Base-by-base conservation (phyloP, 2,329 filamentous ascomycete species). In the Botrytis porri region DNA sequence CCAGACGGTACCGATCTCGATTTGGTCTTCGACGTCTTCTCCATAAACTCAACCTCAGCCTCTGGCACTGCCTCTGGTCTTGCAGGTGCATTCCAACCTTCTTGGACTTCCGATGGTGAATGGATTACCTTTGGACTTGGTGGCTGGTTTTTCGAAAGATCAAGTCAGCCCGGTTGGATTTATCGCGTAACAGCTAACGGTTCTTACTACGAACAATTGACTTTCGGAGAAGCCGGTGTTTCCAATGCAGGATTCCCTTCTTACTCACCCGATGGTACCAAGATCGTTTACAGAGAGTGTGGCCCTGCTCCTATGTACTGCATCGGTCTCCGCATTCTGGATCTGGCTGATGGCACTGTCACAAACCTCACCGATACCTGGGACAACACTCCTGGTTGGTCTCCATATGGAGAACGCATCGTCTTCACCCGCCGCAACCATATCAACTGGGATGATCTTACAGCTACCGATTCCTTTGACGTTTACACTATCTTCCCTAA, bases 381-480 rank as follows among this genome's bases (percentile, higher is more conserved):
- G 75, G 83, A 84, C 72, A 84, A 83, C 75, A 78, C 81, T 10
- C 83, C 83, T 1, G 77, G 77, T 71, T 84, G 80, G 77, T 83
- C 81, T 0, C 82, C 83, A 0, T 80, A 84, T 54, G 82, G 83
- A 8, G 77, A 81, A 60, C 76, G 76, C 14, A 83, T 84, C 63
- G 79, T 83, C 54, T 84, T 84, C 75, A 84, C 48, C 48, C 48
- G 48, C n/a, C 48, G 48, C 4, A 54, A 54, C 48, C 25, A 54
- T n/a, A 10, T 54, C 12, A 54, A 54, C 12, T n/a, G 14, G 5
- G 25, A 54, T 16, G 25, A n/a, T 54, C 48, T 54, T 14, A 16
- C 48, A 54, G 25, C 48, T 6, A 54, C 48, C 5, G 48, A 54
- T n/a, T 54, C 48, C 25, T 54, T 16, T 12, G 48, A 54, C 25